phyloP scores from a whole-genome alignment of 768 basidiomycete genomes.

The Naganishia vaughanmartiniae region DNA sequence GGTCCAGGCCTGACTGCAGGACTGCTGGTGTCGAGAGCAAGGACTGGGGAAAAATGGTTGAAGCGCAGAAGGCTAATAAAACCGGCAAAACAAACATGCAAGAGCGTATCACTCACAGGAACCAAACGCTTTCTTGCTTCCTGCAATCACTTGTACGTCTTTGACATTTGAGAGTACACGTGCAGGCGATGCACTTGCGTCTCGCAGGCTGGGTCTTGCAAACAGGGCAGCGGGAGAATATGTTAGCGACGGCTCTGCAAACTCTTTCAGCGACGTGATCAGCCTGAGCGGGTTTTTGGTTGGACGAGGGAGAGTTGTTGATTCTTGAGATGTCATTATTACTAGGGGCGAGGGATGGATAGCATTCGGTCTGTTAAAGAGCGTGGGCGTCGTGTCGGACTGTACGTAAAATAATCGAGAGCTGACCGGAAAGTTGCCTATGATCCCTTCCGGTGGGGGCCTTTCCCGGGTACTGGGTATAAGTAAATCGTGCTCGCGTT shows the following conservation, averaged over 20 bases:
- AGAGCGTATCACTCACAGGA: neutral
- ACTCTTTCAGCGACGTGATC: conserved; percentile 2
- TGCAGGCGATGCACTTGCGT: conserved; percentile 2
- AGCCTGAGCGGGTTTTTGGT: neutral
- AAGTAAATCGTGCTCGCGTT: neutral
- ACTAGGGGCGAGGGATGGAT: neutral
- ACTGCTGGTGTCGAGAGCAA: neutral
- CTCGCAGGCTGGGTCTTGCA: neutral
- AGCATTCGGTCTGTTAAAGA: neutral
- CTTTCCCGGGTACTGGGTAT: neutral
- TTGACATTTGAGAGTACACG: neutral
- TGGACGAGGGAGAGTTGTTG: neutral
- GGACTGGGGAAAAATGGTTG: neutral
- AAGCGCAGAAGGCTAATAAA: neutral
- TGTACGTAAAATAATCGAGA: neutral
- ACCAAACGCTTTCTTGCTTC: neutral
- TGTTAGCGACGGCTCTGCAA: neutral
- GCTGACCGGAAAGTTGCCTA: neutral
- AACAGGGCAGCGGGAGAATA: conserved; percentile 19
- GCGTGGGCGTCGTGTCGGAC: conserved; percentile 21
- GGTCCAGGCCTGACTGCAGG: no score
- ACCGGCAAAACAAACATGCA: neutral
- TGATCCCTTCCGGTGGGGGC: no score
- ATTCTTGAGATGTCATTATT: neutral
- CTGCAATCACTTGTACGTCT: neutral